A percentile compares a stretch with the other conserved stretches of the same genome.
Conservation (phyloP, 202 grass and related monocot species). For the Carex sylvatica region DNA sequence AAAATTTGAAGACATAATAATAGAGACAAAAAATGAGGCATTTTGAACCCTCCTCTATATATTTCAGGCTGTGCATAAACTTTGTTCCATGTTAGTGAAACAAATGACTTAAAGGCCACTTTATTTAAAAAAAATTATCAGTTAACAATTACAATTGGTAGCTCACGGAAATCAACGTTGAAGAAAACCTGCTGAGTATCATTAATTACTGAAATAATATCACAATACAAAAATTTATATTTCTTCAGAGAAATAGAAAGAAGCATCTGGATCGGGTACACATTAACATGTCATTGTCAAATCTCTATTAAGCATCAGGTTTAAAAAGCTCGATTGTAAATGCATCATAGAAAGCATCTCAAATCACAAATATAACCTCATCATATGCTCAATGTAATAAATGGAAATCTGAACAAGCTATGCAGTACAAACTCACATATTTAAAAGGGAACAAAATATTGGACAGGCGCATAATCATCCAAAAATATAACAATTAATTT, state of each 20-base stretch:
- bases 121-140: too few relatives aligned
- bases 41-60: too few relatives aligned
- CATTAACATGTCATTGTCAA: background rate
- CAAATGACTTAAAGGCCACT: too few relatives aligned
- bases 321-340: constrained; percentile 12
- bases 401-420: background rate
- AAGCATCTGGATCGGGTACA: background rate
- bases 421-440: background rate
- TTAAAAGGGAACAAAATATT: background rate
- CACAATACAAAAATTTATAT: background rate
- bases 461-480: too few relatives aligned
- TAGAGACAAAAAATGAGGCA: too few relatives aligned
- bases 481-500: background rate
- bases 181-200: background rate
- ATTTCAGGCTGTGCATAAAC: too few relatives aligned
- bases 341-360: constrained; percentile 10
- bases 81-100: too few relatives aligned
- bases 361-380: background rate
- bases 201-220: background rate
- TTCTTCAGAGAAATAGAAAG: background rate
- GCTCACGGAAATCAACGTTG: background rate
- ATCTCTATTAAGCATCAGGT: background rate
- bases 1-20: too few relatives aligned
- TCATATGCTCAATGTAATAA: background rate
- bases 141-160: background rate